These are phyloP conservation scores for Quercus suber DNA, from an alignment of 306 rosid genomes.

Conservation along the genomic window DNA sequence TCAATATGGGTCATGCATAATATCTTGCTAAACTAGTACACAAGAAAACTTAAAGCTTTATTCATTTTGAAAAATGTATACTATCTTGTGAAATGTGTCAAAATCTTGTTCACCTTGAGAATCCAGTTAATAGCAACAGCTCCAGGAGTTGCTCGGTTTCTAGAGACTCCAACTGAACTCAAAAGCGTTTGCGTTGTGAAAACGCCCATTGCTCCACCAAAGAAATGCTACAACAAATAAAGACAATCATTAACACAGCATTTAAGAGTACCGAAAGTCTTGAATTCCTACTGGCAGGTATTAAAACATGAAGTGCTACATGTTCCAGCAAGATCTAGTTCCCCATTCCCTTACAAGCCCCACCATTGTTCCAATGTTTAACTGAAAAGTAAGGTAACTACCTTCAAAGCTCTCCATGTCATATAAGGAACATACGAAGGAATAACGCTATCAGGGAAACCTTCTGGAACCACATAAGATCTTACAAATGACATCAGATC, in stretches of 20 bases:
- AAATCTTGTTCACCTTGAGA: conserved; percentile 60
- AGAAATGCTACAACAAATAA: conserved; percentile 61
- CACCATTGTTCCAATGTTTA: neutral
- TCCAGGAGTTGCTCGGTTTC: conserved; percentile 64
- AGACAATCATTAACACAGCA: neutral
- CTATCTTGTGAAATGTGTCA: neutral
- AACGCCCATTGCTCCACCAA: conserved; percentile 99
- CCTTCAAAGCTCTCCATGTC: conserved; percentile 98
- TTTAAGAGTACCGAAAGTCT: neutral
- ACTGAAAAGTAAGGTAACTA: conserved; percentile 2
- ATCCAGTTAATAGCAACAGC: conserved; percentile 98
- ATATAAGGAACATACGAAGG: conserved; percentile 96
- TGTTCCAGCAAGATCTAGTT: neutral
- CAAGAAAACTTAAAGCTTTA: neutral
- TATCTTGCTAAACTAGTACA: neutral
- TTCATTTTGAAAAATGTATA: neutral
- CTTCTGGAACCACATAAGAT: conserved; percentile 97
- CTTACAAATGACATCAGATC: conserved; percentile 62
- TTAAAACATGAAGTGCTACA: no score
- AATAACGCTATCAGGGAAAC: conserved; percentile 82
- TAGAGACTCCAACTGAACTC: conserved; percentile 83
- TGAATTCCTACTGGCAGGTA: neutral
- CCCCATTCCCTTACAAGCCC: neutral
- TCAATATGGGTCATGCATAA: neutral
- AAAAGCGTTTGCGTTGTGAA: conserved; percentile 93